These are phyloP conservation scores for Solanum hybrid DNA, from an alignment of 305 asterid species.

Conservation along the genomic window DNA sequence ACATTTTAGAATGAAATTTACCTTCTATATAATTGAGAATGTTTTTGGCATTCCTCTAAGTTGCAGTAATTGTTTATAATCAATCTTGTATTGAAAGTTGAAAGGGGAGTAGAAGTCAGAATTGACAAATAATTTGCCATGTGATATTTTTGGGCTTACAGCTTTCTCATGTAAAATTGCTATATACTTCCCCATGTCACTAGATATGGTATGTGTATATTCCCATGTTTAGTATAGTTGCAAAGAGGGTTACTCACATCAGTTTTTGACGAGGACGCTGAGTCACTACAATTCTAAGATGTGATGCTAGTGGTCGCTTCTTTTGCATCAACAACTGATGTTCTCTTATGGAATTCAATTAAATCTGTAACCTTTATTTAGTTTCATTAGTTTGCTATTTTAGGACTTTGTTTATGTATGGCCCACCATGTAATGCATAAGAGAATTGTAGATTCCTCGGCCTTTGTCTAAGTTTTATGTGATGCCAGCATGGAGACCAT, in stretches of 20 bases:
- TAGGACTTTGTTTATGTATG: not conserved
- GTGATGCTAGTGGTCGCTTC: not conserved
- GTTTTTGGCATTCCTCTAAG: not conserved
- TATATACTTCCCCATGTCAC: not conserved
- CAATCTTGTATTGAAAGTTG: not conserved
- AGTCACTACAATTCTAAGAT: not conserved
- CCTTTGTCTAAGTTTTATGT: conserved; percentile 5
- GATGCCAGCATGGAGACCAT: conserved; percentile 25
- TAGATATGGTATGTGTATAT: not conserved
- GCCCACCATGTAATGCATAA: not conserved
- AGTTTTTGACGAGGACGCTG: not conserved
- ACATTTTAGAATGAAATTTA: not conserved
- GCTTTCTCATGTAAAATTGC: not conserved
- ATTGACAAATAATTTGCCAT: not conserved
- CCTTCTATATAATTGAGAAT: not conserved
- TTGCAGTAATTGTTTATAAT: not conserved
- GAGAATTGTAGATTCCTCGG: not conserved
- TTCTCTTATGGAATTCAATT: not conserved
- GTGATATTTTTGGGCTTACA: not conserved
- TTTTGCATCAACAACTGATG: not conserved
- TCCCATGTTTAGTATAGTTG: not conserved
- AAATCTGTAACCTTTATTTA: not conserved
- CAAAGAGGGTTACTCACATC: not conserved
- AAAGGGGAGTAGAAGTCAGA: not conserved
- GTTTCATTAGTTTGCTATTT: not conserved